Evolutionary conservation across 352 stramenopile genomes (phyloP), one percentile per base, ranked within the genome.

Genomic region (Phytopythium litorale): DNA sequence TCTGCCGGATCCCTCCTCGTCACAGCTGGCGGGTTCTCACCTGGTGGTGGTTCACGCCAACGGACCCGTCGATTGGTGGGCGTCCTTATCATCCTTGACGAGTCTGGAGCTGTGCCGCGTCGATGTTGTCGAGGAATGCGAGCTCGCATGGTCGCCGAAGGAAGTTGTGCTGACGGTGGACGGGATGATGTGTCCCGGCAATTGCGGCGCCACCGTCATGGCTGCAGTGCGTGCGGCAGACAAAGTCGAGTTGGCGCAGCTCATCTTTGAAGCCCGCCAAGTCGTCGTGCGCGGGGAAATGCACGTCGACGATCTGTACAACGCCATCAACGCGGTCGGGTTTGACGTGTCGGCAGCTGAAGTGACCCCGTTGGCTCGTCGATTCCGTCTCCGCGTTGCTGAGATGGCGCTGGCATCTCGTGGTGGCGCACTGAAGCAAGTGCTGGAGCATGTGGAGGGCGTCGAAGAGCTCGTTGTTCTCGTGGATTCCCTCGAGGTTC

Each of bases 171-270:
- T 94, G 13, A 64, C 67, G 21, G 77, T 94, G 13, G 66, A 75
- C 30, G 86, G 87, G 23, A 94, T 94, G 80, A 94, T 94, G 84
- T 94, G 86, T 56, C 71, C 80, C 18, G 73, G 70, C 40, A 92
- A 91, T 50, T 94, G 86, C 51, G 86, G 86, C 16, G 74, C 68
- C n/a, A 85, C 84, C 3, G 80, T 94, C 23, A 63, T 94, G 25
- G 86, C 84, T 40, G 78, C 83, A 6, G 58, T 88, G 13, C 72
- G 66, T 0, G 67, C 63, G 46, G 72, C 88, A 18, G 58, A 71
- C 38, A 60, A 73, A 1, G 76, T 93, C 13, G 67, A 87, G 55
- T 75, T 67, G 11, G 79, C 68, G 25, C 76, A 76, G 35, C 56
- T 94, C 18, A 59, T 75, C 4, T 94, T 94, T 40, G 74, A 90